Conservation (phyloP, 352 stramenopile species). For the Elongisporangium prolatum region DNA sequence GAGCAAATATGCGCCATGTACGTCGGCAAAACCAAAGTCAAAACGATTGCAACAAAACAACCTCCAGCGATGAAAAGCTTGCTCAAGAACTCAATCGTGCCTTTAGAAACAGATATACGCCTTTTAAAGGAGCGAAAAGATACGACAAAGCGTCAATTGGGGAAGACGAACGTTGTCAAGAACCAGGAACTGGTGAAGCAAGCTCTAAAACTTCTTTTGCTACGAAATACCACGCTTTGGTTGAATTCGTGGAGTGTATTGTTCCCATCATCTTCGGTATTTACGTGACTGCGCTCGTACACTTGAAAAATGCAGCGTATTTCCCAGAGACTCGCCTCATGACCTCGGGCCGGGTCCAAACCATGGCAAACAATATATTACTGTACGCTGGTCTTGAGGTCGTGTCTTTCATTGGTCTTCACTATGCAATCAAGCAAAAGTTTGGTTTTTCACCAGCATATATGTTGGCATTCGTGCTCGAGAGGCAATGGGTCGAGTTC, state of each 20-base stretch:
- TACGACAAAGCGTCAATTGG: too few species aligned
- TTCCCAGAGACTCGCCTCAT: not conserved
- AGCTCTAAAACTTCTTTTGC: conserved; percentile 8
- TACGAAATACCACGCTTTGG: conserved; percentile 16
- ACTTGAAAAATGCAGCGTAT: conserved; percentile 7
- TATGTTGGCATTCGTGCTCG: conserved; percentile 36
- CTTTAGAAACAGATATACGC: not conserved
- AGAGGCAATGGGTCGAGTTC: conserved; percentile 17
- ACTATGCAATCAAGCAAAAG: conserved; percentile 9
- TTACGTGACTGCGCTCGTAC: conserved; percentile 11
- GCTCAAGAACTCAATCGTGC: not conserved
- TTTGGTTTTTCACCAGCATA: conserved; percentile 21
- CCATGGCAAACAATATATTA: not conserved
- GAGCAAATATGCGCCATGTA: not conserved
- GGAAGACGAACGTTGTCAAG: not conserved
- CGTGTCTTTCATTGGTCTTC: not conserved
- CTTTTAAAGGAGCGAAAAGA: not conserved
- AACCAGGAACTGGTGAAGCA: not conserved
- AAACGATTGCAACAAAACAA: not conserved
- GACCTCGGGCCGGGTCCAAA: not conserved
- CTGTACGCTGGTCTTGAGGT: not conserved
- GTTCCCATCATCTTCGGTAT: conserved; percentile 18
- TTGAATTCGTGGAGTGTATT: conserved; percentile 26
- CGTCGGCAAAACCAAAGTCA: not conserved
- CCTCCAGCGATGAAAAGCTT: not conserved